Evolutionary conservation across 1,284 basidiomycete species (phyloP).

Genomic region (Trichosporon sp.): DNA sequence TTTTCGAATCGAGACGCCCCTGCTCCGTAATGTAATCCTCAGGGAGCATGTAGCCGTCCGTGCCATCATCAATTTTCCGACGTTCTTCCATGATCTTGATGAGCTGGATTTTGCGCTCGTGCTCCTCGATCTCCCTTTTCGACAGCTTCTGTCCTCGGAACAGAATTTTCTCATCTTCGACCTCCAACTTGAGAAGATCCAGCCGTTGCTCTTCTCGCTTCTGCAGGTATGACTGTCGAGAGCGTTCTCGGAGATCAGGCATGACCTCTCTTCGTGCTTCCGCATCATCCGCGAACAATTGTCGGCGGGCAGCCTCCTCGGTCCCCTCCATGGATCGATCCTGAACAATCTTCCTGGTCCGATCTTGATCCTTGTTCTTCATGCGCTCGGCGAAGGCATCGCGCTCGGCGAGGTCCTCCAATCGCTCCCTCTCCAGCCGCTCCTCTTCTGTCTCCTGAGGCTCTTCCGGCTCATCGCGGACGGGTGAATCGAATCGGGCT

Average conservation of each 20-base stretch:
- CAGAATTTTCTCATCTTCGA: constrained; percentile 81
- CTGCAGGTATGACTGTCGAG: constrained; percentile 87
- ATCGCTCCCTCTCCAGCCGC: constrained; percentile 65
- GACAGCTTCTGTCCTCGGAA: constrained; percentile 78
- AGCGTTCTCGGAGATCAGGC: constrained; percentile 74
- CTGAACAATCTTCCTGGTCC: constrained; percentile 85
- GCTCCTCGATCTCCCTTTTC: constrained; percentile 70
- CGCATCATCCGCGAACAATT: constrained; percentile 76
- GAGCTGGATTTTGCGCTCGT: constrained; percentile 89
- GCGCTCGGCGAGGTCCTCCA: constrained; percentile 75
- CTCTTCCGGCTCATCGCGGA: constrained; percentile 26
- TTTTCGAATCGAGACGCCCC: constrained; percentile 96
- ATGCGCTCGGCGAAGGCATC: constrained; percentile 91
- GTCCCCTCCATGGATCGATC: constrained; percentile 80
- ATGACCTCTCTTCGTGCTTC: constrained; percentile 71
- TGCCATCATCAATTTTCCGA: constrained; percentile 85
- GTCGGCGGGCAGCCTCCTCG: constrained; percentile 73
- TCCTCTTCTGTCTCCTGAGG: constrained; percentile 59
- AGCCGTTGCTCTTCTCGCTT: constrained; percentile 96
- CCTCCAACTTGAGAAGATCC: constrained; percentile 86
- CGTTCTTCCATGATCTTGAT: constrained; percentile 88
- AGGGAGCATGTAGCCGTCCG: constrained; percentile 87
- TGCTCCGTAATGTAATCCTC: constrained; percentile 98
- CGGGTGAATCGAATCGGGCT: constrained; percentile 37
- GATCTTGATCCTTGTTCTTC: constrained; percentile 72